Percentiles rank a stretch among this genome's conserved stretches.
Evolutionary conservation across 2,329 filamentous ascomycete genomes (phyloP).

Genomic region (Pseudogymnoascus sp.): DNA sequence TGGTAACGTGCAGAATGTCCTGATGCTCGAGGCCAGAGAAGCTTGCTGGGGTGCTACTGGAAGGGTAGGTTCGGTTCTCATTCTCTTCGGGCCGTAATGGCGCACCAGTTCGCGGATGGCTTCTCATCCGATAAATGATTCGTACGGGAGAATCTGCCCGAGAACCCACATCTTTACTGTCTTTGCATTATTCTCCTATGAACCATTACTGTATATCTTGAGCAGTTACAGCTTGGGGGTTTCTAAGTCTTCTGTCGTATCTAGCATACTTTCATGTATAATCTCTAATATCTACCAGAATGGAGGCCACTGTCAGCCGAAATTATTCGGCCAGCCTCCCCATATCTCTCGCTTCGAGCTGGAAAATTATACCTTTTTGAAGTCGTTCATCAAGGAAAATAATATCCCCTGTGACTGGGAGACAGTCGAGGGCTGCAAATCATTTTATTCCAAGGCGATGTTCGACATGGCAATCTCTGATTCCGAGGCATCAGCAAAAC

Average conservation of each 20-base stretch:
- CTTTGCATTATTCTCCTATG: conserved; percentile 1
- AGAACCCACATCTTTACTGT: not conserved
- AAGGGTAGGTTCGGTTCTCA: conserved; percentile 50
- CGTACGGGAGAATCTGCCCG: not conserved
- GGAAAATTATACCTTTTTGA: conserved; percentile 54
- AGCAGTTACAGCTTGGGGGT: not conserved
- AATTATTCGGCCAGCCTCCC: conserved; percentile 51
- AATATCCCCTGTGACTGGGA: conserved; percentile 63
- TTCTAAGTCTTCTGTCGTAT: not conserved
- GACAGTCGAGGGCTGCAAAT: conserved; percentile 53
- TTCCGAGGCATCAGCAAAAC: conserved; percentile 40
- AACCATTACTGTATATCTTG: not conserved
- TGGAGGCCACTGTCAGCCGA: conserved; percentile 66
- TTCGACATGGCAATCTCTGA: conserved; percentile 43
- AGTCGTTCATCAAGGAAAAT: conserved; percentile 46
- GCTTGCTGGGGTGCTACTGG: conserved; percentile 78
- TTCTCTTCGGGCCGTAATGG: not conserved
- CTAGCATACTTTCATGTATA: not conserved
- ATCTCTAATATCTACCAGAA: conserved; percentile 36
- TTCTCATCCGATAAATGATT: not conserved
- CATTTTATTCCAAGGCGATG: conserved; percentile 47
- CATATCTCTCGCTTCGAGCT: conserved; percentile 64
- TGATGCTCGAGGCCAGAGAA: conserved; percentile 71
- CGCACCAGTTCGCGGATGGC: not conserved
- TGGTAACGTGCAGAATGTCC: conserved; percentile 37